Base-by-base conservation (phyloP, 768 basidiomycete species). In the Cyclocybe cylindracea region DNA sequence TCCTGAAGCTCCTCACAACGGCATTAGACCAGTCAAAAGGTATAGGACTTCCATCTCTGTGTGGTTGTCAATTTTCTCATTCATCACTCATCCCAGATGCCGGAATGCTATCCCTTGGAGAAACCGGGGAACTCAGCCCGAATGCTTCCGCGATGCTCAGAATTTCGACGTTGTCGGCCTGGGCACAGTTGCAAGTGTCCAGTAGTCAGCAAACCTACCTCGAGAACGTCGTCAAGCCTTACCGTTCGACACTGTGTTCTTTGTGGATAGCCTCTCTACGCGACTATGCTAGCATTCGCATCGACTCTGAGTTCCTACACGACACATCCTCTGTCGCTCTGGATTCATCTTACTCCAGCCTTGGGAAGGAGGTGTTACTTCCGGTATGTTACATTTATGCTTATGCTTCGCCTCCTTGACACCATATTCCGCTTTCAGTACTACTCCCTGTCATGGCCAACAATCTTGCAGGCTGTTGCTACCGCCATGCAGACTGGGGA, bases 91-190 rank as follows among this genome's bases (percentile, higher is more conserved):
- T 50, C 39, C 5, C 24, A 97, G 95, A 89, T 51, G 83, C 89
- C 5, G 89, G 89, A 2, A 91, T 87, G 77, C 68, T 93, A 4
- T 87, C 90, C 6, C 78, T 97, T 14, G 96, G 96, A 1, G 91
- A 93, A 54, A 83, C 91, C 0, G 84, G 84, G 13, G 87, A 96
- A 62, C 76, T 95, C 9, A 91, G 93, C 53, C 91, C 95, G 4
- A 98, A 98, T 61, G 96, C 95, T 3, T 91, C 94, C 0, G 88
- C 94, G 36, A 96, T 97, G 91, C 72, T 99, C 44, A 83, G 93
- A 47, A 89, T 98, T 19, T 94, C 95, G 1, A 90, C 91, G 1
- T 73, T 98, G 35, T 90, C 94, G 1, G 96, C 95, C 1, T 99
- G 96, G 96, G 95, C 95, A 6, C 88, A 96, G 64, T 76, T 99